Percentiles rank a stretch among this genome's conserved stretches.
Conservation (phyloP, 2,329 filamentous ascomycete species). For the Pseudohalonectria lignicola region DNA sequence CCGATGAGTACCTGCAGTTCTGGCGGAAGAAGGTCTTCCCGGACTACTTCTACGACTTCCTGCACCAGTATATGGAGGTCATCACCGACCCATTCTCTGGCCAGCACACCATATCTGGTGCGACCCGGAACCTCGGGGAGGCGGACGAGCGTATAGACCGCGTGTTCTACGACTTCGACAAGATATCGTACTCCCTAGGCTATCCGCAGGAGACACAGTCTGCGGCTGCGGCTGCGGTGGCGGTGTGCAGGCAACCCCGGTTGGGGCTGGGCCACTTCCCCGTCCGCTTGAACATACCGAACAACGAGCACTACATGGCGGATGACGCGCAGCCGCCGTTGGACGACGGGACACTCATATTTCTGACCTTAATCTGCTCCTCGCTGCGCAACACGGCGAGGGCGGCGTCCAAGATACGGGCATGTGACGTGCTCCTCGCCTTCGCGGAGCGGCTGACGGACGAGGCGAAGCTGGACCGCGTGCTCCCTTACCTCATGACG, state of each 20-base stretch:
- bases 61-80: constrained; percentile 95
- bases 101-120: constrained; percentile 57
- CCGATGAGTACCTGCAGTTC: constrained; percentile 86
- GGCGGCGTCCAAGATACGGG: constrained; percentile 75
- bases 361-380: constrained; percentile 78
- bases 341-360: constrained; percentile 88
- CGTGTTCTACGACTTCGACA: constrained; percentile 91
- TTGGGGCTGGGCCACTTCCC: constrained; percentile 59
- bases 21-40: constrained; percentile 91
- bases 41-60: constrained; percentile 91
- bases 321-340: constrained; percentile 48
- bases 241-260: constrained; percentile 24
- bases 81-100: constrained; percentile 86
- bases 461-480: constrained; percentile 88
- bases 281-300: constrained; percentile 75
- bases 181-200: constrained; percentile 89
- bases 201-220: constrained; percentile 41
- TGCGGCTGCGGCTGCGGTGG: not conserved
- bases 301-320: constrained; percentile 62
- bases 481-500: constrained; percentile 80
- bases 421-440: constrained; percentile 82
- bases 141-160: constrained; percentile 90
- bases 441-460: constrained; percentile 88
- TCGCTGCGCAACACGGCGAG: constrained; percentile 83
- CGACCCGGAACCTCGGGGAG: constrained; percentile 65